phyloP scores from a whole-genome alignment of 768 basidiomycete genomes.

The Amanita thiersii region DNA sequence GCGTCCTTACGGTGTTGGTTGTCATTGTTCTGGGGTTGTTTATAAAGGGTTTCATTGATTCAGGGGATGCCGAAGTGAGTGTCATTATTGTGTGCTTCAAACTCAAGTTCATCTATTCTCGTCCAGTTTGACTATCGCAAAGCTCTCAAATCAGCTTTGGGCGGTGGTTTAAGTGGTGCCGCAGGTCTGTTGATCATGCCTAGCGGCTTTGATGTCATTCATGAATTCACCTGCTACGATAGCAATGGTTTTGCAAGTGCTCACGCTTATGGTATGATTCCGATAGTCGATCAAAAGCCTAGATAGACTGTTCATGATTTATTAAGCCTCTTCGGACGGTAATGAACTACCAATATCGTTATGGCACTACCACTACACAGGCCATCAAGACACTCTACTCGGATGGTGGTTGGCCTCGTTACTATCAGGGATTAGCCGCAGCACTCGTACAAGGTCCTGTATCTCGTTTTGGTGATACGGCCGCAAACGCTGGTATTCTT shows the following conservation, averaged over 20 bases:
- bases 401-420: constrained; percentile 77
- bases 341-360: constrained; percentile 96
- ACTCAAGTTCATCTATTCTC: too few species aligned
- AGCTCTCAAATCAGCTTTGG: constrained; percentile 76
- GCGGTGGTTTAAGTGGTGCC: constrained; percentile 87
- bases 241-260: constrained; percentile 94
- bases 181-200: constrained; percentile 40
- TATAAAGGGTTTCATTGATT: constrained; percentile 63
- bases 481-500: constrained; percentile 87
- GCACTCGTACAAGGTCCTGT: constrained; percentile 84
- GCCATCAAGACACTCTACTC: constrained; percentile 61
- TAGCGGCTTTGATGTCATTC: background rate
- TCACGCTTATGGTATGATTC: constrained; percentile 64
- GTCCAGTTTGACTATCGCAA: constrained; percentile 81
- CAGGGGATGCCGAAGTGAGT: constrained; percentile 58
- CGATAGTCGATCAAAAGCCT: too few species aligned
- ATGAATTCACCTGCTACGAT: constrained; percentile 2
- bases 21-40: constrained; percentile 38
- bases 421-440: constrained; percentile 81
- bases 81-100: background rate
- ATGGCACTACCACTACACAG: constrained; percentile 63
- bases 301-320: constrained; percentile 1
- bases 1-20: constrained; percentile 25
- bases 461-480: constrained; percentile 90
- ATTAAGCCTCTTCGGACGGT: constrained; percentile 83